Evolutionary conservation across 2,329 filamentous ascomycete genomes (phyloP), one percentile per base, ranked within the genome.

Genomic region (Diaporthe helianthi): DNA sequence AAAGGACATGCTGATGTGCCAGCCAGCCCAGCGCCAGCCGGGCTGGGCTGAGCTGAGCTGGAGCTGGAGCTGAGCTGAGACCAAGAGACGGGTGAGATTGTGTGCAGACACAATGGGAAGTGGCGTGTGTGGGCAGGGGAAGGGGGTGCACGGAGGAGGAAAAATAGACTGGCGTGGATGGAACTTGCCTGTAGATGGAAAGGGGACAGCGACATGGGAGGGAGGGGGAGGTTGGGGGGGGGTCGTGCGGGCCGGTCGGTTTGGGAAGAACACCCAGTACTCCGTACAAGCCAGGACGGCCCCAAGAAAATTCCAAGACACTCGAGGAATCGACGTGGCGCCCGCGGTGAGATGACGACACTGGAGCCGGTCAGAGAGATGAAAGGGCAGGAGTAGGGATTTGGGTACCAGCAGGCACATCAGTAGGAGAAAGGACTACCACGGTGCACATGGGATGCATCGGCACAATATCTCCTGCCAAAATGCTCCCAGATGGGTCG

Each of bases 241-340:
- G 58, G 44, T 26, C 22, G 12, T 26, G 58, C 58, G 26, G 41
- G 41, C 58, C 58, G 44, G 29, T 12, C 29, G n/a, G 29, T 63
- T 49, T 49, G 24, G 41, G 41, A 10, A 61, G 19, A 17, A 33
- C 26, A 19, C 41, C 26, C 24, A 60, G 55, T 10, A 61, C 55
- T n/a, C n/a, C n/a, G n/a, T n/a, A n/a, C n/a, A n/a, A 26, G 38
- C 38, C 54, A 60, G 54, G 36, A 44, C n/a, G 29, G 44, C 19
- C 58, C 26, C 29, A 12, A 53, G 29, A 63, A 47, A 24, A 47
- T 36, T 49, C 53, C 65, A 58, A 67, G 65, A 67, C 52, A 51
- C 29, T 33, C n/a, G n/a, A 47, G 44, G 44, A 69, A 60, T 69
- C 67, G 63, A 67, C 68, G 63, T 69, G 68, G 63, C 68, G 44